Conservation (phyloP, 2,329 filamentous ascomycete species). For the Fusarium phyllophilum region DNA sequence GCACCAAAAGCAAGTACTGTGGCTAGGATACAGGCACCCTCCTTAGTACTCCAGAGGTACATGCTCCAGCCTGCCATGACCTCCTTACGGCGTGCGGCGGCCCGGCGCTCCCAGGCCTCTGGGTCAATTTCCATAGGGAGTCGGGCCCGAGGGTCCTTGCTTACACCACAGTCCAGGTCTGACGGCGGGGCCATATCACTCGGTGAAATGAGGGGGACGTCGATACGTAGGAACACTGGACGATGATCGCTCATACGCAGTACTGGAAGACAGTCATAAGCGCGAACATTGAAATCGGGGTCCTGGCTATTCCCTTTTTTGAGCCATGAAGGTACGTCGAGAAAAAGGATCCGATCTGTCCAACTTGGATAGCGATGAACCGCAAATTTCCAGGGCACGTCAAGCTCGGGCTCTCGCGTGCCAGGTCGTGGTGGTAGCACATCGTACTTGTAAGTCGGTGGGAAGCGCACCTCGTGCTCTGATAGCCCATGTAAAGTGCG, state of each 20-base stretch:
- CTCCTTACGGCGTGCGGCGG: slow-evolving; percentile 58
- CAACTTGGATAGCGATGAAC: slow-evolving; percentile 87
- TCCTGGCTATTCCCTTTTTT: slow-evolving; percentile 40
- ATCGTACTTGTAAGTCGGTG: slow-evolving; percentile 93
- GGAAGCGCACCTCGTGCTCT: slow-evolving; percentile 80
- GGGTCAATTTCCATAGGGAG: slow-evolving; percentile 65
- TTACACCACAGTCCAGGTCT: slow-evolving; percentile 33
- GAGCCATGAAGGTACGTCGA: slow-evolving; percentile 68
- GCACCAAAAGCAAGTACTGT: slow-evolving; percentile 55
- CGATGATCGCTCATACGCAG: slow-evolving; percentile 89
- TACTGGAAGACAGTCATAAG: slow-evolving; percentile 81
- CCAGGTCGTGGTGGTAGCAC: slow-evolving; percentile 49
- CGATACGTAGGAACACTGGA: slow-evolving; percentile 77
- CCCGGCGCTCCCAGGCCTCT: slow-evolving; percentile 64
- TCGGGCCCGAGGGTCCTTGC: slow-evolving; percentile 55
- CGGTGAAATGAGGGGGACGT: slow-evolving; percentile 68
- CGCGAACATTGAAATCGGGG: slow-evolving; percentile 59
- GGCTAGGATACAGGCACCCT: slow-evolving; percentile 59
- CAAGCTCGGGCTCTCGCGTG: slow-evolving; percentile 44
- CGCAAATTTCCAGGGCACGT: slow-evolving; percentile 63
- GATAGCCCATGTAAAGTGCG: slow-evolving; percentile 80
- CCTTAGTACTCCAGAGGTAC: slow-evolving; percentile 63
- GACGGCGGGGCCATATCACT: slow-evolving; percentile 52
- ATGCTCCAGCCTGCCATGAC: slow-evolving; percentile 64
- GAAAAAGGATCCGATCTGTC: slow-evolving; percentile 90